Percentiles rank a stretch among this genome's conserved stretches.
These are phyloP conservation scores for Xerocomus minutiporus DNA, from an alignment of 1,284 basidiomycete species.

Conservation along the genomic window DNA sequence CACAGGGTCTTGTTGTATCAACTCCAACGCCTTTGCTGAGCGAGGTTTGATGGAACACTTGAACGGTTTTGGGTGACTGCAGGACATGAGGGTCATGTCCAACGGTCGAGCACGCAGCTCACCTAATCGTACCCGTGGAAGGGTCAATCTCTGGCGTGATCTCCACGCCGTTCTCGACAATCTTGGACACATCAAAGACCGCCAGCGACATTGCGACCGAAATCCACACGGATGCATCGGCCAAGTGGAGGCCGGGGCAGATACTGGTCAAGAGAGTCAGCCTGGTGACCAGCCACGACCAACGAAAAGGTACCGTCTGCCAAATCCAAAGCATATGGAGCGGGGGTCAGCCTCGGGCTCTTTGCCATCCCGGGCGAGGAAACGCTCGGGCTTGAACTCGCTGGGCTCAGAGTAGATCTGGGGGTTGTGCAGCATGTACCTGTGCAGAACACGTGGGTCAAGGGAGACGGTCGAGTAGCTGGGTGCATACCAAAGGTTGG, in stretches of 20 bases:
- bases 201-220: conserved; percentile 51
- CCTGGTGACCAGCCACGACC: conserved; percentile 1
- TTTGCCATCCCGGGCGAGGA: conserved; percentile 29
- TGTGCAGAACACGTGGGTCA: conserved; percentile 19
- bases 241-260: conserved; percentile 58
- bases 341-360: conserved; percentile 51
- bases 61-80: conserved; percentile 58
- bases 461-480: not conserved
- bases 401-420: conserved; percentile 33
- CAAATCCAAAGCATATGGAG: conserved; percentile 54
- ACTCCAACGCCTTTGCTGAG: conserved; percentile 46
- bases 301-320: conserved; percentile 45
- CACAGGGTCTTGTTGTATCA: conserved; percentile 45
- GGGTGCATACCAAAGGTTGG: conserved; percentile 36
- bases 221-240: conserved; percentile 55
- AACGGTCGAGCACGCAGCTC: not conserved
- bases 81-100: not conserved
- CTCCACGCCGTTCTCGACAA: conserved; percentile 33
- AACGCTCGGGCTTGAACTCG: conserved; percentile 38
- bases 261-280: conserved; percentile 34
- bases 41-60: conserved; percentile 56
- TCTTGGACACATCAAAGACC: conserved; percentile 40
- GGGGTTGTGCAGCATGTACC: conserved; percentile 43
- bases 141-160: conserved; percentile 49
- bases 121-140: conserved; percentile 59